Evolutionary conservation across 306 rosid genomes (phyloP), one percentile per base, ranked within the genome.

Genomic region (Medicago ruthenica): DNA sequence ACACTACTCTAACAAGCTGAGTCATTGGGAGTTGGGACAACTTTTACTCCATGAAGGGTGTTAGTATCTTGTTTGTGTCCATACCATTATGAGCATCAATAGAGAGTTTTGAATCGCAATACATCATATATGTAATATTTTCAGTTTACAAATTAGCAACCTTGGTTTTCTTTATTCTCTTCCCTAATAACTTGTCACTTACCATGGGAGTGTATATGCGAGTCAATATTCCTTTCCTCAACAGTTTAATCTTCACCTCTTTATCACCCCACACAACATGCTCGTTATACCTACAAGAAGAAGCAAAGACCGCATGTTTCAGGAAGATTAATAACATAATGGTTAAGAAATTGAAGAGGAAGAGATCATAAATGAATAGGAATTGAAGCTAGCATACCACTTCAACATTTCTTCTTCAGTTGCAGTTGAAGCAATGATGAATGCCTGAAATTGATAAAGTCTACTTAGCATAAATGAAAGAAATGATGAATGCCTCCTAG

Each of bases 201-300:
- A 95, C 99, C 97, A 80, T 85, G 73, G 97, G 99, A 83, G 92
- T 78, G 65, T 85, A 87, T 80, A 95, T 83, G 85, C 97, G 97
- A 70, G 99, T 90, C 85, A 95, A 86, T 72, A 95, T 74, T 44
- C 97, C 97, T 84, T 95, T 95, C 76, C 91, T 92, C 88, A 95
- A 78, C 80, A 95, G 85, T 84, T 89, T 95, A 47, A 90, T 21
- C 83, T 82, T 95, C 34, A 88, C 16, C 31, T 95, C 97, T 84
- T 92, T 90, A 84, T 95, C 97, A 82, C 89, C 93, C 99, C 99
- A 92, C 77, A 95, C 97, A 40, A 95, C 82, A 82, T 86, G 99
- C 70, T 92, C 97, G 45, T 83, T 88, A 67, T 92, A 92, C 99
- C 99, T 92, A 61, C 76, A 69, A 71, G 41, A 68, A 69, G 69